Evolutionary conservation across 2,329 filamentous ascomycete genomes (phyloP).

Genomic region (Monosporascus sp.): DNA sequence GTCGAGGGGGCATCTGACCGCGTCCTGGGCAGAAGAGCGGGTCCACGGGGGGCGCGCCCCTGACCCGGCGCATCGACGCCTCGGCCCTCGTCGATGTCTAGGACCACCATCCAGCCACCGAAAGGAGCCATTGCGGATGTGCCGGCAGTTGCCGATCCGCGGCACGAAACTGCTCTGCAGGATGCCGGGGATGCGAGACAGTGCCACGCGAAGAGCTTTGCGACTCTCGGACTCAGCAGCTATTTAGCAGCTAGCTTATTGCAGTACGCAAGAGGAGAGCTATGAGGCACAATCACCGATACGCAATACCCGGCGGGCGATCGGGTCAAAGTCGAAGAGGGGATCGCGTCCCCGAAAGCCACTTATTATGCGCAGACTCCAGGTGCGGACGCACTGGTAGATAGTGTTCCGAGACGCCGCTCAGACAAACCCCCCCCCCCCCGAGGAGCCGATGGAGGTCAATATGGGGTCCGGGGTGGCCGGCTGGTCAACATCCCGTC

Average conservation of each 20-base stretch:
- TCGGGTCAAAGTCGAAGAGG: too few species aligned
- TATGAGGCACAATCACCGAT: too few species aligned
- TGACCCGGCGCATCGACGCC: slow-evolving; percentile 1
- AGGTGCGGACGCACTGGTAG: slow-evolving; percentile 63
- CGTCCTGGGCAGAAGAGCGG: neutral
- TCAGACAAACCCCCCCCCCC: slow-evolving; percentile 23
- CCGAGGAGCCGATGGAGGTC: neutral
- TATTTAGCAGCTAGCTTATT: too few species aligned
- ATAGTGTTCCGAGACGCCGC: slow-evolving; percentile 51
- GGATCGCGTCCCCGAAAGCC: too few species aligned
- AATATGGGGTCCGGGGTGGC: slow-evolving; percentile 3
- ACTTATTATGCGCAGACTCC: slow-evolving; percentile 49
- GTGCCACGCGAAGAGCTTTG: slow-evolving; percentile 59
- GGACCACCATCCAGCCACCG: slow-evolving; percentile 74
- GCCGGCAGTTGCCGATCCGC: slow-evolving; percentile 45
- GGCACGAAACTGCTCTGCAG: slow-evolving; percentile 55
- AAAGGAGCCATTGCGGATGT: slow-evolving; percentile 55
- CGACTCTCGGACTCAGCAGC: neutral
- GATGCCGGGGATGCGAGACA: slow-evolving; percentile 64
- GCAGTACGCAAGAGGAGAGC: too few species aligned
- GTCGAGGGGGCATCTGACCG: neutral
- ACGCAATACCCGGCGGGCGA: too few species aligned
- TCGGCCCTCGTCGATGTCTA: slow-evolving; percentile 59
- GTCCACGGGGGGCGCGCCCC: slow-evolving; percentile 22
- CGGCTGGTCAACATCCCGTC: slow-evolving; percentile 26